A percentile compares a stretch with the other conserved stretches of the same genome.
These are phyloP conservation scores for Clonostachys byssicola DNA, from an alignment of 2,329 filamentous ascomycete genomes.

Conservation along the genomic window DNA sequence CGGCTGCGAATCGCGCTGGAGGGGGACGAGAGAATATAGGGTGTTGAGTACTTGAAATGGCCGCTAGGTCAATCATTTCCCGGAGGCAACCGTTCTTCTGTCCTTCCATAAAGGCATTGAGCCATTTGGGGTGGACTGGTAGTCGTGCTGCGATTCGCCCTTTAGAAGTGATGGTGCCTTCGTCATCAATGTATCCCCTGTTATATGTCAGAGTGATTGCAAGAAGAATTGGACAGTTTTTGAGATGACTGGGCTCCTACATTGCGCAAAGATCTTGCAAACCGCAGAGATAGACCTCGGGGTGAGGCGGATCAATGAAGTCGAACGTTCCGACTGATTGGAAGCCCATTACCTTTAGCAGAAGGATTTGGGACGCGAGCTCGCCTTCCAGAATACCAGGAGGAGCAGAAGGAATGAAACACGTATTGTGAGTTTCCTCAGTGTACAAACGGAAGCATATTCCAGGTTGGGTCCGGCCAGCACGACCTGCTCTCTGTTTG, in stretches of 20 bases:
- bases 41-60: constrained; percentile 2
- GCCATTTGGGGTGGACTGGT: constrained; percentile 6
- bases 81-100: constrained; percentile 2
- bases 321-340: constrained; percentile 4
- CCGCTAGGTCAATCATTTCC: constrained; percentile 5
- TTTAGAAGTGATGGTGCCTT: background rate
- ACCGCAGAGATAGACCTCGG: constrained; percentile 6
- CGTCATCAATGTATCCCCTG: background rate
- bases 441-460: constrained; percentile 7
- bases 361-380: background rate
- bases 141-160: background rate
- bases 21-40: constrained; percentile 4
- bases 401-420: constrained; percentile 2
- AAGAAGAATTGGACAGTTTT: background rate
- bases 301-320: constrained; percentile 6
- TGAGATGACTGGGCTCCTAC: background rate
- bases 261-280: constrained; percentile 3
- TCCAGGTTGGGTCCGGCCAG: constrained; percentile 5
- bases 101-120: constrained; percentile 3
- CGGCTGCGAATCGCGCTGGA: background rate
- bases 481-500: constrained; percentile 5
- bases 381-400: background rate
- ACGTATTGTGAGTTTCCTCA: constrained; percentile 2
- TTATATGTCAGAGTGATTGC: background rate
- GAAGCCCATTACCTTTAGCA: constrained; percentile 1